These are phyloP conservation scores for Umbelopsis sp. DNA, from an alignment of 192 early-diverging fungal species.

Conservation along the genomic window DNA sequence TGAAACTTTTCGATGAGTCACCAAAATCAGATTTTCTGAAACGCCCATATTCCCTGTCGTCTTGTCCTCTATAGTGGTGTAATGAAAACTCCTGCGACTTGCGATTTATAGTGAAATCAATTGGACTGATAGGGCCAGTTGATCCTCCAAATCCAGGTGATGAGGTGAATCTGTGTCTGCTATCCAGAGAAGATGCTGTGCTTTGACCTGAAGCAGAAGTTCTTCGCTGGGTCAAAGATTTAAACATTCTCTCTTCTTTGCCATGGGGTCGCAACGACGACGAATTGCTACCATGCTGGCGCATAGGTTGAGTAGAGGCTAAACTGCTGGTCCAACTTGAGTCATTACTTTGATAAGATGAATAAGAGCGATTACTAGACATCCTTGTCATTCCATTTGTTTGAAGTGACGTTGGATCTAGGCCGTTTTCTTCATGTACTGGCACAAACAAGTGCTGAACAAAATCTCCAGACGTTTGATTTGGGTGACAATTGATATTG, in stretches of 20 bases:
- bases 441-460: slow-evolving; percentile 23
- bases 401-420: slow-evolving; percentile 7
- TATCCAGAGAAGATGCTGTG: background rate
- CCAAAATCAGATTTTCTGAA: slow-evolving; percentile 8
- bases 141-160: too few species aligned
- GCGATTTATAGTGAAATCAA: slow-evolving; percentile 30
- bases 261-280: background rate
- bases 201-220: background rate
- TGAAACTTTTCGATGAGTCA: background rate
- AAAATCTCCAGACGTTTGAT: slow-evolving; percentile 37
- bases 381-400: background rate
- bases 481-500: slow-evolving; percentile 43
- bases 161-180: background rate
- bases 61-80: slow-evolving; percentile 3
- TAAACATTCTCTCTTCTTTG: background rate
- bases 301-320: background rate
- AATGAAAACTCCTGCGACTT: background rate
- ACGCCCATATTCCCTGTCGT: slow-evolving; percentile 16
- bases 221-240: background rate
- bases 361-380: background rate
- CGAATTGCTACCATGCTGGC: background rate
- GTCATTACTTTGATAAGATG: background rate
- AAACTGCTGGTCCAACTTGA: slow-evolving; percentile 11
- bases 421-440: slow-evolving; percentile 11
- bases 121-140: slow-evolving; percentile 26